A percentile compares a stretch with the other conserved stretches of the same genome.
Evolutionary conservation across 441 rosid species (phyloP).

Genomic region (Populus hybrid): DNA sequence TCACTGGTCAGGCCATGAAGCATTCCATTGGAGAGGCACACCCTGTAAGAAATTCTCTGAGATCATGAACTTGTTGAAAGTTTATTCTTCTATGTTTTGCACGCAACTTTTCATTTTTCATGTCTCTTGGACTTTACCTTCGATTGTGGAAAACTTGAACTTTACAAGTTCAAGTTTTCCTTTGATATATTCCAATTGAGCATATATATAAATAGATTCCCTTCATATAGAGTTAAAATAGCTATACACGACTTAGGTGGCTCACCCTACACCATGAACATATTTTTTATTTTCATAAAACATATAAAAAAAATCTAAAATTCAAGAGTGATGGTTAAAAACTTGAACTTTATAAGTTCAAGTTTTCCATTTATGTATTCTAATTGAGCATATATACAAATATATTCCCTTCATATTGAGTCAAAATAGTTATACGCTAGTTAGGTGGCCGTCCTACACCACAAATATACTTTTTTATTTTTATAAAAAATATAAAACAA

Average conservation of each 20-base stretch:
- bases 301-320: too few species aligned
- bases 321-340: neutral
- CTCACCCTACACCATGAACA: too few species aligned
- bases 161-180: neutral
- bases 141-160: neutral
- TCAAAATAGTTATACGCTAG: too few species aligned
- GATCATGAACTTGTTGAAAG: neutral
- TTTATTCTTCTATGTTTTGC: neutral
- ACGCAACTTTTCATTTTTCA: neutral
- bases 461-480: too few species aligned
- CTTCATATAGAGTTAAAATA: too few species aligned
- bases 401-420: too few species aligned
- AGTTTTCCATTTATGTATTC: neutral
- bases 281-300: too few species aligned
- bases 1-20: slow-evolving; percentile 77
- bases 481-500: too few species aligned
- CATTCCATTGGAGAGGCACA: slow-evolving; percentile 70
- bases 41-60: slow-evolving; percentile 58
- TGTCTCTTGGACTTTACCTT: neutral
- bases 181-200: neutral
- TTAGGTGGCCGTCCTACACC: too few species aligned
- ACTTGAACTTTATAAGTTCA: neutral
- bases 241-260: too few species aligned
- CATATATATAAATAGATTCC: too few species aligned
- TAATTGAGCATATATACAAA: too few species aligned